Evolutionary conservation across 2,329 filamentous ascomycete species (phyloP).

Genomic region (Cercospora zeae-maydis): DNA sequence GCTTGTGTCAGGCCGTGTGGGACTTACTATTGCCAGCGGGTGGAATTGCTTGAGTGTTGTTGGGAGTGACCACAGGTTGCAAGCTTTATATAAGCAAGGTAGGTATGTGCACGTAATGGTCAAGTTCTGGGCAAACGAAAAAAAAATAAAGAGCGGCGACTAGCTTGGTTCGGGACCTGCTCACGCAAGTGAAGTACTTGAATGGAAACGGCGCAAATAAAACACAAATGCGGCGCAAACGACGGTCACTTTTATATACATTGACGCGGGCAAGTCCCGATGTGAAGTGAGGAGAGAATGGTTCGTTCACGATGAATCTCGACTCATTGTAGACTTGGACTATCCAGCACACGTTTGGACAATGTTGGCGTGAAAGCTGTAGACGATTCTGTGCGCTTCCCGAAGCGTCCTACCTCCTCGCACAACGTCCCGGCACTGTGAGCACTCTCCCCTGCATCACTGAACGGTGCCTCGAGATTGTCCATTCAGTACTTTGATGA

Average conservation of each 20-base stretch:
- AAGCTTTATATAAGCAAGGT: background rate
- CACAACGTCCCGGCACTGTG: constrained; percentile 1
- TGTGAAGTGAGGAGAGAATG: background rate
- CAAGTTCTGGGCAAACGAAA: background rate
- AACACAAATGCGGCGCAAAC: constrained; percentile 8
- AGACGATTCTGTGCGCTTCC: constrained; percentile 1
- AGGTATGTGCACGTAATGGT: background rate
- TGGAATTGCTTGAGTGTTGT: background rate
- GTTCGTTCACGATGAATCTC: background rate
- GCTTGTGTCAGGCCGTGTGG: background rate
- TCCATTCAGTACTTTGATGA: no score
- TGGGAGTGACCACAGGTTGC: background rate
- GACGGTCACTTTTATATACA: background rate
- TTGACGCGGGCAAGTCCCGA: background rate
- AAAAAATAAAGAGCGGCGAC: background rate
- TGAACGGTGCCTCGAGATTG: background rate
- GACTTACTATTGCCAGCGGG: background rate
- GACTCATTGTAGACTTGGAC: background rate
- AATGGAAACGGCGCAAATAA: constrained; percentile 9
- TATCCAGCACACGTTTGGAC: background rate
- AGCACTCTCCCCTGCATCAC: background rate
- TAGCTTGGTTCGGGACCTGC: background rate
- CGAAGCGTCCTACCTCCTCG: background rate
- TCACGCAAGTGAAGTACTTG: constrained; percentile 5
- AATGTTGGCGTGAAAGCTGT: constrained; percentile 5